Base-by-base conservation (phyloP, 129 eudicot species). In the Scalesia atractyloides region DNA sequence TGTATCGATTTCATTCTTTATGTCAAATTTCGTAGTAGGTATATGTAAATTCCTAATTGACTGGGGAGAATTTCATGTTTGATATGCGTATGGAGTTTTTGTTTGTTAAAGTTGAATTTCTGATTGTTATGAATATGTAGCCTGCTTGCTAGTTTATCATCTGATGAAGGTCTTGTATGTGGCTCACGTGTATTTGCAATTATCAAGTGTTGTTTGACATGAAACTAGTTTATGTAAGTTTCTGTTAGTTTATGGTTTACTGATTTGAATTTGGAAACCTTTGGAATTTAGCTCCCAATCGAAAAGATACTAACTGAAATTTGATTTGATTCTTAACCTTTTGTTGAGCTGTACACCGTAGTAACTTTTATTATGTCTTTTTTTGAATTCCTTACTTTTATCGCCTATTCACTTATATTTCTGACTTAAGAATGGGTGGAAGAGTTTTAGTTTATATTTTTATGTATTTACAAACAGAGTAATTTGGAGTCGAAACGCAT, bases 401-500 rank as follows among this genome's bases (percentile, higher is more conserved):
- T 14, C 44, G 22, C n/a, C 41, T 57, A 8, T 73, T 54, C n/a
- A 17, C 6, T 3, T 52, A 59, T 79, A 24, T 9, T 54, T 59
- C 19, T 59, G 37, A 66, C 11, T 73, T 16, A n/a, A 34, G 50
- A 33, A 24, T 51, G 9, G 9, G 44, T 43, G 34, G 69, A 14
- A 52, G 24, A 14, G 11, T 63, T 9, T 7, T 12, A 64, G 16
- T 33, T 33, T 51, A 13, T 18, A 18, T 60, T 22, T 13, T 77
- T 48, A 7, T 70, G 13, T 52, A 10, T 49, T 56, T 63, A 8
- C 22, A 20, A 44, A 60, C 81, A 89, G 92, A 15, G 61, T 83
- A 60, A 82, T 56, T 34, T 84, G 71, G 58, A 76, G 78, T 86
- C 78, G 69, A 56, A 69, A 37, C 30, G 68, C 76, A 51, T 59